These are phyloP conservation scores for Neurospora sublineolata DNA, from an alignment of 495 filamentous ascomycete species.

Conservation along the genomic window DNA sequence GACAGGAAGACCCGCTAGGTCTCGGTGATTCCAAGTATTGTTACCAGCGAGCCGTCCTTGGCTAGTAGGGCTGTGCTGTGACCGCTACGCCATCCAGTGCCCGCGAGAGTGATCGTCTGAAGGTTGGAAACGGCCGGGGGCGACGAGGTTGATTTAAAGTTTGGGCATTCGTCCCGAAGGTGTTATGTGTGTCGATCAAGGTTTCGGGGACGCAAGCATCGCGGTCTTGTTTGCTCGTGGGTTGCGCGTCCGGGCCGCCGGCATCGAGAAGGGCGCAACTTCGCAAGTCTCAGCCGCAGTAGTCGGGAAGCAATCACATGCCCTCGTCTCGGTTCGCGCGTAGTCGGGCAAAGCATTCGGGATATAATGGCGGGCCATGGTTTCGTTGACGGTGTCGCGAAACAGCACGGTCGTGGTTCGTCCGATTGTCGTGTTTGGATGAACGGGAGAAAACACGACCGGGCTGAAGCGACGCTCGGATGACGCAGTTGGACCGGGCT, in stretches of 20 bases:
- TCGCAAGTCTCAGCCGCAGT: background rate
- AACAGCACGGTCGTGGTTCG: background rate
- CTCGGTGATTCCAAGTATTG: background rate
- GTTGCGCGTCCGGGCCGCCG: background rate
- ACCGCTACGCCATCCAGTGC: background rate
- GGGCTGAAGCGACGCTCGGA: background rate
- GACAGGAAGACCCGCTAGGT: background rate
- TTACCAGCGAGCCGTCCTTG: background rate
- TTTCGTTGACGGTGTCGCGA: background rate
- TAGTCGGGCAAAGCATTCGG: background rate
- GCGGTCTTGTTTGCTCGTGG: background rate
- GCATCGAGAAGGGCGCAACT: background rate
- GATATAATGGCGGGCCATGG: background rate
- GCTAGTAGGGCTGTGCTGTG: background rate
- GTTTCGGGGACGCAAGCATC: background rate
- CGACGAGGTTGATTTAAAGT: background rate
- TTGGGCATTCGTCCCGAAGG: background rate
- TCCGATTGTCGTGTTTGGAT: background rate
- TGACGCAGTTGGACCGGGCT: background rate
- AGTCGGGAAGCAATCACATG: background rate
- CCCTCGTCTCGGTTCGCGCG: background rate
- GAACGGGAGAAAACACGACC: background rate
- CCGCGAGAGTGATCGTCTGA: background rate
- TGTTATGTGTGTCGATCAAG: background rate
- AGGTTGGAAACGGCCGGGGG: background rate